Evolutionary conservation across 1,284 basidiomycete species (phyloP).

Genomic region (Moniliella sp.): DNA sequence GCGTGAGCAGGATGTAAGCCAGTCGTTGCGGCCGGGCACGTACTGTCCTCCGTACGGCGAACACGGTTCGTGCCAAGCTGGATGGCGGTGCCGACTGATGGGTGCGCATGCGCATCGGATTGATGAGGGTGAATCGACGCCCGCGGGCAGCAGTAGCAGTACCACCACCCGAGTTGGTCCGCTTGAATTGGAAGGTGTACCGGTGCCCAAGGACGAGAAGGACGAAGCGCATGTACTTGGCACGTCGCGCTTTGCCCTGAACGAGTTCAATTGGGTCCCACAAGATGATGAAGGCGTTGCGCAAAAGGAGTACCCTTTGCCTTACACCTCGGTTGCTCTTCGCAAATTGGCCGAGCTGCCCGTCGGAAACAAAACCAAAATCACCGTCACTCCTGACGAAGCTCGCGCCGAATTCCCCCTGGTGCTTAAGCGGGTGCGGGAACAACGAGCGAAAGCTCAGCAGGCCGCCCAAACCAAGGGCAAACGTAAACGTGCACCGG

Average conservation of each 20-base stretch:
- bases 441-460: not conserved
- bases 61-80: conserved; percentile 60
- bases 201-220: not conserved
- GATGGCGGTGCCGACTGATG: conserved; percentile 74
- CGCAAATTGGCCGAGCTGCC: not conserved
- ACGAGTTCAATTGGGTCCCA: conserved; percentile 4
- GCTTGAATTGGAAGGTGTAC: not conserved
- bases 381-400: not conserved
- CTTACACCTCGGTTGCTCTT: not conserved
- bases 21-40: conserved; percentile 37
- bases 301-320: not conserved
- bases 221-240: not conserved
- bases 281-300: not conserved
- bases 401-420: not conserved
- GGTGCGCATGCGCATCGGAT: conserved; percentile 46
- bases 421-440: not conserved
- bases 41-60: conserved; percentile 53
- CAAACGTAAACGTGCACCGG: not conserved
- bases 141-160: not conserved
- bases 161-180: conserved; percentile 1
- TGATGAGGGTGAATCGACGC: not conserved
- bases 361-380: not conserved
- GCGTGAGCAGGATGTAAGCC: conserved; percentile 38
- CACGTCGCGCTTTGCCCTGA: not conserved
- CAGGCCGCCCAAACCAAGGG: not conserved